Evolutionary conservation across 805 yeast genomes (phyloP), one percentile per base, ranked within the genome.

Genomic region (Myxozyma geophila): DNA sequence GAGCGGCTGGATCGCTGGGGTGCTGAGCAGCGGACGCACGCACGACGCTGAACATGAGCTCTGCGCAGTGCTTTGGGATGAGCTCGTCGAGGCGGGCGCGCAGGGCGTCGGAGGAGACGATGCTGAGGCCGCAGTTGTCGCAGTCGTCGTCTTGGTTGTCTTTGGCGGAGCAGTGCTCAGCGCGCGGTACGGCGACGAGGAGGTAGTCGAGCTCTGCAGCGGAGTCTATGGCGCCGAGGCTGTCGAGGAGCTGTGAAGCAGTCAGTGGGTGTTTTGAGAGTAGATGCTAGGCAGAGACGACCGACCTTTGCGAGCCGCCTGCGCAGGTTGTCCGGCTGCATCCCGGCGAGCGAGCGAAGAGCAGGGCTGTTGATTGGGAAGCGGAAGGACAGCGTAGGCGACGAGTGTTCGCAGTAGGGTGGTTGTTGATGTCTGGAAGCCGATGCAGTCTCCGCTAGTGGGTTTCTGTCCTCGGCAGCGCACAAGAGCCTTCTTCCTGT

Each of bases 191-290:
- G 1, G 58, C 51, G 40, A 54, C 41, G 12, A 54, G 50, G 44
- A 46, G 17, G 33, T 21, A 54, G 58, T 54, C 58, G 35, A 54
- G 51, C 41, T 10, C 43, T 9, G 43, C 51, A 44, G 41, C 36
- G 43, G 21, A 19, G 51, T 54, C 58, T 40, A 54, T 43, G 10
- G 58, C 43, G 35, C 21, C 51, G 12, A 54, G 58, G 41, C 19
- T 39, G 35, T 15, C 43, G 58, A 54, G 50, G 28, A 54, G 39
- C 51, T 54, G 52, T 7, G 39, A 15, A 46, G 12, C 33, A 46
- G 33, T 13, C 50, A 13, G 19, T 12, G 7, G 17, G 12, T 19
- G 50, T 46, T 17, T 3, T 2, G 15, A 13, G 33, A 46, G 33
- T 17, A 19, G 50, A 12, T 13, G 33, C 2, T 2, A 46, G 7